Evolutionary conservation across 768 basidiomycete genomes (phyloP), one percentile per base, ranked within the genome.

Genomic region (Botryobasidium botryosum): DNA sequence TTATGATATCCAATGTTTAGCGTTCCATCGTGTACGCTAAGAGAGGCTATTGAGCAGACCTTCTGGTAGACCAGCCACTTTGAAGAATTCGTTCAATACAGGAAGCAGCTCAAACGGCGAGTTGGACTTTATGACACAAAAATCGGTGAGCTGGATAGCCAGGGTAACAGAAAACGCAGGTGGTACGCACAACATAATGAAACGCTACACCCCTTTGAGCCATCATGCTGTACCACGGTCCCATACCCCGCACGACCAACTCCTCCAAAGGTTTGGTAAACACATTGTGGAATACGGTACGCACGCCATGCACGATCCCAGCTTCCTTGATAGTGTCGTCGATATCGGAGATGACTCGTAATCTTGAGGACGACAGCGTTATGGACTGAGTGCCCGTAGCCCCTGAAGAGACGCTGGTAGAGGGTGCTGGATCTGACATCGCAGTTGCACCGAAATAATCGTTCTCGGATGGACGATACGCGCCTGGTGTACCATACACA

Each of bases 301-400:
- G 70, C 1, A 86, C 77, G 0, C 92, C 92, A 2, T 68, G 65
- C 4, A 79, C 55, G n/a, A 99, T 69, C 37, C 79, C 76, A 0
- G 87, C 79, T 21, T 69, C 56, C 56, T 91, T 91, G 46, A 94
- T 69, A 0, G 91, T 96, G 60, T 96, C 91, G 55, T 96, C 91
- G 35, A 96, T 80, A 53, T 96, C 91, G 6, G 87, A 91, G 12
- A 96, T 79, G 44, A 92, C 72, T 15, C 85, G 76, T 12, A 91
- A 60, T 2, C 71, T 69, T 2, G 72, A 70, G 53, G 75, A 63
- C 0, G 78, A 72, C 28, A 86, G 66, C 20, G 64, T 60, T 3
- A 65, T 49, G 1, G 49, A 40, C 1, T 29, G 29, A 36, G 36
- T 21, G 8, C 17, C 8, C n/a, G 45, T 48, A 6, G 55, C 20